phyloP scores from a whole-genome alignment of 441 rosid species.

The Euphorbia celastroides region DNA sequence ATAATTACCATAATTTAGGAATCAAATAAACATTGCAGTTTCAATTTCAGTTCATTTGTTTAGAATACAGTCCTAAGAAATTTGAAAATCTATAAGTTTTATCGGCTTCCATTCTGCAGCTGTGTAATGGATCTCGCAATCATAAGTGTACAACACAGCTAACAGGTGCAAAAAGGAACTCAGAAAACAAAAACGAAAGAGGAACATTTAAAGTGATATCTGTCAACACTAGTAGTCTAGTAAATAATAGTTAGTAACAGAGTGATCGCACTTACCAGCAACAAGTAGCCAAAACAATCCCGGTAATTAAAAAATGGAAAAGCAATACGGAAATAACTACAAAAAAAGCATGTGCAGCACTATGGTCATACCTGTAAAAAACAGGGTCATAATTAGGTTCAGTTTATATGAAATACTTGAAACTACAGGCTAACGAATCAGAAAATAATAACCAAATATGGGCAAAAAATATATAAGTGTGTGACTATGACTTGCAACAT shows the following conservation, averaged over 20 bases:
- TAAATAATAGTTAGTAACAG: not conserved
- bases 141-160: not conserved
- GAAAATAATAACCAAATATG: not conserved
- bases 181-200: not conserved
- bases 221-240: not conserved
- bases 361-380: conserved; percentile 78
- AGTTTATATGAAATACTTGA: not conserved
- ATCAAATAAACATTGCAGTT: not conserved
- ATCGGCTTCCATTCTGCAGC: not conserved
- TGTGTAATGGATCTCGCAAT: not conserved
- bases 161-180: not conserved
- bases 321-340: conserved; percentile 71
- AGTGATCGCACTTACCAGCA: conserved; percentile 61
- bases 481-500: not conserved
- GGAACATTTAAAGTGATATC: not conserved
- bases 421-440: not conserved
- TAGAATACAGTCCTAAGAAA: not conserved
- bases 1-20: not conserved
- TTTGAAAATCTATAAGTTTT: not conserved
- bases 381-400: conserved; percentile 13
- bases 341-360: conserved; percentile 61
- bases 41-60: not conserved
- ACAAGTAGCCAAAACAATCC: conserved; percentile 68
- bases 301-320: conserved; percentile 71
- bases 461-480: not conserved